Conservation (phyloP, 1,284 basidiomycete genomes). For the Sporisorium reilianum region DNA sequence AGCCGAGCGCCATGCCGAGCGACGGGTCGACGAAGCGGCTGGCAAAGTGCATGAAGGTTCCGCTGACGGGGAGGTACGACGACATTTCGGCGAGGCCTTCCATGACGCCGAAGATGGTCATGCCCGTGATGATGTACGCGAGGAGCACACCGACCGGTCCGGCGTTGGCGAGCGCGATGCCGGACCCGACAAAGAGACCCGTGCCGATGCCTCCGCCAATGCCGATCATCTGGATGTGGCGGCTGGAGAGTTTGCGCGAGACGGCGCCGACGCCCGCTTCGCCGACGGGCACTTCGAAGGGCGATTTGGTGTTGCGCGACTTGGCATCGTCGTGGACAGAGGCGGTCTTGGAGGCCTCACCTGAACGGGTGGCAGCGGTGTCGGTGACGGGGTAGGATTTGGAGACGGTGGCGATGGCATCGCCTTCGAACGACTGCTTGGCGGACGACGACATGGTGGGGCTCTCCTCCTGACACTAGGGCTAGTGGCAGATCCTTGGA, state of each 20-base stretch:
- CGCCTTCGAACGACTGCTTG: slow-evolving; percentile 37
- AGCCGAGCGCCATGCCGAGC: slow-evolving; percentile 76
- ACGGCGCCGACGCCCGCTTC: slow-evolving; percentile 39
- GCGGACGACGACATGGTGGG: slow-evolving; percentile 37
- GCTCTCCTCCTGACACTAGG: slow-evolving; percentile 30
- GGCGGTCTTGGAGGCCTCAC: slow-evolving; percentile 29
- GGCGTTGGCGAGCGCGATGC: slow-evolving; percentile 50
- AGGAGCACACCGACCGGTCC: slow-evolving; percentile 62
- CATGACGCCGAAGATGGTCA: slow-evolving; percentile 58
- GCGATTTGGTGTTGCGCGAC: slow-evolving; percentile 24
- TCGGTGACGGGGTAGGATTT: slow-evolving; percentile 28
- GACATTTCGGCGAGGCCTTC: slow-evolving; percentile 64
- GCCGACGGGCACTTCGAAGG: slow-evolving; percentile 44
- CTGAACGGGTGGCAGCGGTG: neutral
- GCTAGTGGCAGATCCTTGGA: slow-evolving; percentile 32
- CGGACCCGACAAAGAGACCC: slow-evolving; percentile 62
- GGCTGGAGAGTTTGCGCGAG: slow-evolving; percentile 38
- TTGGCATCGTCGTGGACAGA: slow-evolving; percentile 26
- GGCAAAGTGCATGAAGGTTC: slow-evolving; percentile 61
- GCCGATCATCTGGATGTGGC: slow-evolving; percentile 61
- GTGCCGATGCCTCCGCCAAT: slow-evolving; percentile 64
- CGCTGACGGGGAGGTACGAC: slow-evolving; percentile 58
- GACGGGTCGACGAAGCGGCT: slow-evolving; percentile 75
- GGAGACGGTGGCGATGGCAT: slow-evolving; percentile 38
- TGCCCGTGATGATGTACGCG: slow-evolving; percentile 59